phyloP scores from a whole-genome alignment of 108 stramenopile species.

The Nitzschia palea region DNA sequence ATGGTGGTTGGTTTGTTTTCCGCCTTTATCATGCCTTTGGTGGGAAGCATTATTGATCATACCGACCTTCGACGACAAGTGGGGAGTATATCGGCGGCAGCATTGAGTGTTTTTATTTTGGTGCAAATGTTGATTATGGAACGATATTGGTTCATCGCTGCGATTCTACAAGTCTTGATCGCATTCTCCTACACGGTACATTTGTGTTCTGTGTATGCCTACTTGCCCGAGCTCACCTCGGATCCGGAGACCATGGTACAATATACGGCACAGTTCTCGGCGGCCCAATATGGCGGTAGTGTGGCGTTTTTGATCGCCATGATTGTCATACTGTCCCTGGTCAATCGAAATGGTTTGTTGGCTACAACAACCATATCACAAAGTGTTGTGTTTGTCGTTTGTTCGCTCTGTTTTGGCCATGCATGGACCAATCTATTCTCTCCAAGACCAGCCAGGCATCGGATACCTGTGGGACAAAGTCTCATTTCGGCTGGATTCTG shows the following conservation, averaged over 20 bases:
- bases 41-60: constrained; percentile 76
- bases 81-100: constrained; percentile 44
- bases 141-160: constrained; percentile 55
- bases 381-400: constrained; percentile 32
- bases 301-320: constrained; percentile 25
- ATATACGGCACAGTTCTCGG: constrained; percentile 37
- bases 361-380: constrained; percentile 43
- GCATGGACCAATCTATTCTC: constrained; percentile 47
- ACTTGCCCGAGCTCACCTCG: constrained; percentile 63
- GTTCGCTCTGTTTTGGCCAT: constrained; percentile 32
- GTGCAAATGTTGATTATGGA: constrained; percentile 53
- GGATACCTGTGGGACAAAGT: constrained; percentile 17
- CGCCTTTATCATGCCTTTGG: constrained; percentile 56
- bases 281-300: constrained; percentile 30
- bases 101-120: constrained; percentile 34
- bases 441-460: constrained; percentile 40
- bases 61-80: constrained; percentile 53
- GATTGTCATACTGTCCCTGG: constrained; percentile 21
- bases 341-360: constrained; percentile 15
- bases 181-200: constrained; percentile 58
- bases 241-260: constrained; percentile 44
- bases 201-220: constrained; percentile 52
- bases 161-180: constrained; percentile 50
- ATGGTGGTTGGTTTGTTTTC: constrained; percentile 54
- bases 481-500: constrained; percentile 41